A percentile compares a stretch with the other conserved stretches of the same genome.
Conservation (phyloP, 1,284 basidiomycete species). For the Volvariella surrecta region DNA sequence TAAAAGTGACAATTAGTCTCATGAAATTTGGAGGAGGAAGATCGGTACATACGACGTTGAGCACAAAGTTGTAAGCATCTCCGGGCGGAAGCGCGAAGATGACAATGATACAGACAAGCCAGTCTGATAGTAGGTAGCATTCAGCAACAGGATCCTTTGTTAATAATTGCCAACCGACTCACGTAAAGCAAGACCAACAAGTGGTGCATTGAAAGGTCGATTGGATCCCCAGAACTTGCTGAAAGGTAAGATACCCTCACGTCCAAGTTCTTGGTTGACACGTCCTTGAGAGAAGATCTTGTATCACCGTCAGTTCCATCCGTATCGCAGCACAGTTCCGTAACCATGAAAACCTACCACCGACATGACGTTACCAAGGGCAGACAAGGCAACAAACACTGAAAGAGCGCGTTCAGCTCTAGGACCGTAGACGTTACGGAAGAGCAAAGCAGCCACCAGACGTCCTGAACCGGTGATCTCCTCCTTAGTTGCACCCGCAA, state of each 20-base stretch:
- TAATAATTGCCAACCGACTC: background rate
- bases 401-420: constrained; percentile 37
- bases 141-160: background rate
- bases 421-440: constrained; percentile 45
- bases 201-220: constrained; percentile 27
- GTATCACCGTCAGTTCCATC: background rate
- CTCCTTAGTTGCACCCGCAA: constrained; percentile 27
- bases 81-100: constrained; percentile 26
- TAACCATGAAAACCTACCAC: constrained; percentile 18
- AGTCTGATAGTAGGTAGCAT: constrained; percentile 13
- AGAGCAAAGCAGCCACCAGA: constrained; percentile 32
- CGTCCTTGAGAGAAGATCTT: constrained; percentile 28
- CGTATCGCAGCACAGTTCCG: background rate
- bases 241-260: constrained; percentile 28
- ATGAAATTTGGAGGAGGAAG: background rate
- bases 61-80: constrained; percentile 26
- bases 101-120: constrained; percentile 20
- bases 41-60: constrained; percentile 25
- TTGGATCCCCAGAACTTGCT: constrained; percentile 27
- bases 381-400: constrained; percentile 42
- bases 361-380: constrained; percentile 46
- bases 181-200: constrained; percentile 22
- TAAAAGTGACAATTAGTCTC: background rate
- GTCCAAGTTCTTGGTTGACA: constrained; percentile 29
- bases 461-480: constrained; percentile 23